These are phyloP conservation scores for Malus sieversii DNA, from an alignment of 306 rosid species.

Conservation along the genomic window DNA sequence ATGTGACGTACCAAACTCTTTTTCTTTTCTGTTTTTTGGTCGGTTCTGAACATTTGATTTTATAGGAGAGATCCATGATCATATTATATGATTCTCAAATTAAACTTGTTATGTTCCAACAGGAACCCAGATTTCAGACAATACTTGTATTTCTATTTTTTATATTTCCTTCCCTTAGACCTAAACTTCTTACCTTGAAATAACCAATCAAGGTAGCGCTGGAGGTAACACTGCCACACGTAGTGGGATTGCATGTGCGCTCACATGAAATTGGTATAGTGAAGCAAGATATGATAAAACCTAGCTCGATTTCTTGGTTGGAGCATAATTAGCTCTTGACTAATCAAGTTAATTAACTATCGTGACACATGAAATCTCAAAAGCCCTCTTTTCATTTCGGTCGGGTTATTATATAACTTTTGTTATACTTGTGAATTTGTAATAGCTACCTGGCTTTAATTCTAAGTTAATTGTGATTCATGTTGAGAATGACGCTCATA, in stretches of 20 bases:
- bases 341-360: background rate
- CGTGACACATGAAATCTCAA: background rate
- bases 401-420: background rate
- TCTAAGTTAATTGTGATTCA: too few species aligned
- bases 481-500: too few species aligned
- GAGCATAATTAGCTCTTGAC: background rate
- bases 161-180: background rate
- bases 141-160: background rate
- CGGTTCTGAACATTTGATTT: background rate
- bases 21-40: constrained; percentile 4
- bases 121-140: constrained; percentile 11
- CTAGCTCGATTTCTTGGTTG: background rate
- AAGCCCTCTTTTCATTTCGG: background rate
- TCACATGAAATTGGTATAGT: background rate
- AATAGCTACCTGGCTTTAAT: too few species aligned
- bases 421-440: too few species aligned
- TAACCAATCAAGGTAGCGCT: background rate
- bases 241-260: constrained; percentile 14
- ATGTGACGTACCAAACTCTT: background rate
- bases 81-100: background rate
- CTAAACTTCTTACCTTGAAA: constrained; percentile 6
- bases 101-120: constrained; percentile 8
- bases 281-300: constrained; percentile 7
- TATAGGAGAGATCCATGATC: constrained; percentile 11
- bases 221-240: too few species aligned